Evolutionary conservation across 2,329 filamentous ascomycete species (phyloP).

Genomic region (Venturia pyrina): DNA sequence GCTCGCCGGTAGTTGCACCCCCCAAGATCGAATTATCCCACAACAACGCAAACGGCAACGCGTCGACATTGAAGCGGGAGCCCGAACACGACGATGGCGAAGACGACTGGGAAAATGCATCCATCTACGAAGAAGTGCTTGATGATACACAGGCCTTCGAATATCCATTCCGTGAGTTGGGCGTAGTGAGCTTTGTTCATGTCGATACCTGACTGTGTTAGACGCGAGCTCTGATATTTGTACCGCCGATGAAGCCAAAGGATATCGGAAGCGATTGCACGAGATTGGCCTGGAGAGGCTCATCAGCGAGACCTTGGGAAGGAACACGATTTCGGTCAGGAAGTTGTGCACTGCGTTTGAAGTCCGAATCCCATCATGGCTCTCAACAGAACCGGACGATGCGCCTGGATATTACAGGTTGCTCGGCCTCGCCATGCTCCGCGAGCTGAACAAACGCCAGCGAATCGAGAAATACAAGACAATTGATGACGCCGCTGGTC

Average conservation of each 20-base stretch:
- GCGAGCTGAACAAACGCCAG: slow-evolving; percentile 70
- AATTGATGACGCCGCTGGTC: slow-evolving; percentile 72
- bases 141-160: slow-evolving; percentile 20
- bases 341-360: slow-evolving; percentile 82
- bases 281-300: slow-evolving; percentile 70
- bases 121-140: slow-evolving; percentile 17
- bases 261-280: slow-evolving; percentile 61
- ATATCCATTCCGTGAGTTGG: slow-evolving; percentile 24
- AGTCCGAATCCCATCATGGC: slow-evolving; percentile 61
- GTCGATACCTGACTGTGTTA: background rate
- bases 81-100: background rate
- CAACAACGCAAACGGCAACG: background rate
- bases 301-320: slow-evolving; percentile 59
- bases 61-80: background rate
- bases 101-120: slow-evolving; percentile 22
- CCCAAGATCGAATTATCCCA: background rate
- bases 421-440: slow-evolving; percentile 64
- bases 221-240: slow-evolving; percentile 21
- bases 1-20: background rate
- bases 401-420: slow-evolving; percentile 55
- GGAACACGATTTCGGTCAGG: slow-evolving; percentile 62
- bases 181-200: slow-evolving; percentile 7
- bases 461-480: slow-evolving; percentile 75
- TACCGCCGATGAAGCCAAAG: slow-evolving; percentile 46
- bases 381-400: slow-evolving; percentile 63